Conservation (phyloP, 768 basidiomycete genomes). For the Rhizopogon sp. region DNA sequence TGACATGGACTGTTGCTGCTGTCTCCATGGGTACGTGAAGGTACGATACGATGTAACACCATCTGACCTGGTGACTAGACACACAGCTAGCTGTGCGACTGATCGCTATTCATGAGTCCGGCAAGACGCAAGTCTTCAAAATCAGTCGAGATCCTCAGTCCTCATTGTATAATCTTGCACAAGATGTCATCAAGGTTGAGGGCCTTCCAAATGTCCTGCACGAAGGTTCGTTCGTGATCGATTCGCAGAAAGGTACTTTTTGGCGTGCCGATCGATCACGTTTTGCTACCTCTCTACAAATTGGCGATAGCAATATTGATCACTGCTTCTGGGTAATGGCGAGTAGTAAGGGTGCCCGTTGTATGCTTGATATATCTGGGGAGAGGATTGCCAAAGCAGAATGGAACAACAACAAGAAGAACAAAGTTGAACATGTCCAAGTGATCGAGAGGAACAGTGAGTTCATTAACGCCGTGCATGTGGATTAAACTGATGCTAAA, state of each 20-base stretch:
- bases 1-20: constrained; percentile 62
- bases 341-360: constrained; percentile 55
- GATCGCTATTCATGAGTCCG: constrained; percentile 54
- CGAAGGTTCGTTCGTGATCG: constrained; percentile 48
- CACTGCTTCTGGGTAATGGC: constrained; percentile 45
- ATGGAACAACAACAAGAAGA: constrained; percentile 48
- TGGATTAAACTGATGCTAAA: neutral
- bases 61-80: constrained; percentile 27
- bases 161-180: constrained; percentile 29
- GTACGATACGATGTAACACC: constrained; percentile 22
- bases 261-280: constrained; percentile 40
- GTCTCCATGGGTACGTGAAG: constrained; percentile 38
- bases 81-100: constrained; percentile 49
- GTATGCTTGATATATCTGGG: constrained; percentile 55
- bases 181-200: constrained; percentile 33
- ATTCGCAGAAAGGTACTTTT: constrained; percentile 44
- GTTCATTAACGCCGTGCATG: constrained; percentile 9
- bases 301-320: constrained; percentile 12
- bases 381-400: constrained; percentile 64
- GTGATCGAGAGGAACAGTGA: constrained; percentile 61
- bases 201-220: constrained; percentile 41
- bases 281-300: constrained; percentile 31
- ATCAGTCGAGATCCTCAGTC: constrained; percentile 33
- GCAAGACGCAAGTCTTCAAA: constrained; percentile 55
- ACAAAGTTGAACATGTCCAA: constrained; percentile 44